These are phyloP conservation scores for Simmondsia chinensis DNA, from an alignment of 148 eudicot genomes.

Conservation along the genomic window DNA sequence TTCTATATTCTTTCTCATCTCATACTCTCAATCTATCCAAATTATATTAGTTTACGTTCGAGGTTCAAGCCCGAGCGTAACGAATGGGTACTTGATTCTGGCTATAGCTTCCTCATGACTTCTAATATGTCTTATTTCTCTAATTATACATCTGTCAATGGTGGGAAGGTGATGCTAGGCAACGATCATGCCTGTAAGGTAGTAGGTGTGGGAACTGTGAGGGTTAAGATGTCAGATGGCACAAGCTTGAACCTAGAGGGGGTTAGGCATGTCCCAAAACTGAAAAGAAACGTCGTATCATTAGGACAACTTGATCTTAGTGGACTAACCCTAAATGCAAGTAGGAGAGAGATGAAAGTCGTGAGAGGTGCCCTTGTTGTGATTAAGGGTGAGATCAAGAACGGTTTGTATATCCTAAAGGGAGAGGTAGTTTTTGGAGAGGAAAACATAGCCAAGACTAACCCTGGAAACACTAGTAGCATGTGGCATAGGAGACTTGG, in stretches of 20 bases:
- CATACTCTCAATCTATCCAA: too few relatives aligned
- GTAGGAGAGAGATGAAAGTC: too few relatives aligned
- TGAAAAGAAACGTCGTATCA: conserved; percentile 11
- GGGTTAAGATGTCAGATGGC: conserved; percentile 5
- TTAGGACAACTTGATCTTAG: conserved; percentile 12
- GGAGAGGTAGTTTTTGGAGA: too few relatives aligned
- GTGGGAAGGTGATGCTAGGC: conserved; percentile 7
- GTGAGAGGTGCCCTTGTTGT: too few relatives aligned
- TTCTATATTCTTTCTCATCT: too few relatives aligned
- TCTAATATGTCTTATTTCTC: conserved; percentile 11
- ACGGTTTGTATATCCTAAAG: too few relatives aligned
- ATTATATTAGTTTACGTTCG: too few relatives aligned
- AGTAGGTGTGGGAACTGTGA: neutral
- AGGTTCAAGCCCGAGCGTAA: too few relatives aligned
- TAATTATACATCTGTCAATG: conserved; percentile 3
- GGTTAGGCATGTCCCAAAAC: conserved; percentile 10
- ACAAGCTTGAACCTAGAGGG: neutral
- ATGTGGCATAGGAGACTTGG: conserved; percentile 2
- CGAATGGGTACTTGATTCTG: conserved; percentile 10
- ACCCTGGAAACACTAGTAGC: too few relatives aligned
- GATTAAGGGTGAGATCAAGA: too few relatives aligned
- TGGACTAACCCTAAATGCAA: too few relatives aligned
- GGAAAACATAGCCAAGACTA: too few relatives aligned
- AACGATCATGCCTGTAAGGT: conserved; percentile 7
- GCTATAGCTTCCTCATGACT: conserved; percentile 6